phyloP scores from a whole-genome alignment of 805 yeast species.

The Pachysolen tannophilus region DNA sequence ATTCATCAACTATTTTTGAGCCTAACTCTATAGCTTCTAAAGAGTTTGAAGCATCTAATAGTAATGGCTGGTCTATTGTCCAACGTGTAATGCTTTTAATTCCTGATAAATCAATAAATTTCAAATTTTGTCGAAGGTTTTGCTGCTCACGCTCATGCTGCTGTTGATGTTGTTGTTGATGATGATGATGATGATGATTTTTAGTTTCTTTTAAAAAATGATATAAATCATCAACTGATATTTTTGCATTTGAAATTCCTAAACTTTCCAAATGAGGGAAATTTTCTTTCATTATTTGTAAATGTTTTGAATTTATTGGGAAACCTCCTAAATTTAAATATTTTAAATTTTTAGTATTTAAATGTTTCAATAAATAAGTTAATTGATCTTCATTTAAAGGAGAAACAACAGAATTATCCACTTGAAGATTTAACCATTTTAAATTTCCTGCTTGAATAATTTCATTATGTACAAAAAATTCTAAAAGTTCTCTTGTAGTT shows the following conservation, averaged over 20 bases:
- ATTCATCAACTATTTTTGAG: slow-evolving; percentile 43
- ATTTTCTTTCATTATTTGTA: slow-evolving; percentile 28
- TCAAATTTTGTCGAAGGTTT: slow-evolving; percentile 35
- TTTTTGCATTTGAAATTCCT: slow-evolving; percentile 30
- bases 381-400: slow-evolving; percentile 39
- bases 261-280: slow-evolving; percentile 35
- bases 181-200: too few relatives aligned
- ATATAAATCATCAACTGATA: slow-evolving; percentile 19
- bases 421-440: slow-evolving; percentile 45
- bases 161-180: too few relatives aligned
- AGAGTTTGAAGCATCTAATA: slow-evolving; percentile 37
- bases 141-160: slow-evolving; percentile 7
- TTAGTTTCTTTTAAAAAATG: slow-evolving; percentile 6
- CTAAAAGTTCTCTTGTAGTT: slow-evolving; percentile 63
- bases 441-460: slow-evolving; percentile 35
- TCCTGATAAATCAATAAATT: slow-evolving; percentile 60
- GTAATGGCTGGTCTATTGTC: slow-evolving; percentile 41
- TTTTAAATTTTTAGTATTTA: slow-evolving; percentile 32
- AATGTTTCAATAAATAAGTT: slow-evolving; percentile 27
- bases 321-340: slow-evolving; percentile 46
- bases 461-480: slow-evolving; percentile 67
- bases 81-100: slow-evolving; percentile 52
- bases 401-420: slow-evolving; percentile 44
- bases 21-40: slow-evolving; percentile 62
- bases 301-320: slow-evolving; percentile 33